Percentiles rank a stretch among this genome's conserved stretches.
These are phyloP conservation scores for Calonectria pauciramosa DNA, from an alignment of 2,329 filamentous ascomycete species.

Conservation along the genomic window DNA sequence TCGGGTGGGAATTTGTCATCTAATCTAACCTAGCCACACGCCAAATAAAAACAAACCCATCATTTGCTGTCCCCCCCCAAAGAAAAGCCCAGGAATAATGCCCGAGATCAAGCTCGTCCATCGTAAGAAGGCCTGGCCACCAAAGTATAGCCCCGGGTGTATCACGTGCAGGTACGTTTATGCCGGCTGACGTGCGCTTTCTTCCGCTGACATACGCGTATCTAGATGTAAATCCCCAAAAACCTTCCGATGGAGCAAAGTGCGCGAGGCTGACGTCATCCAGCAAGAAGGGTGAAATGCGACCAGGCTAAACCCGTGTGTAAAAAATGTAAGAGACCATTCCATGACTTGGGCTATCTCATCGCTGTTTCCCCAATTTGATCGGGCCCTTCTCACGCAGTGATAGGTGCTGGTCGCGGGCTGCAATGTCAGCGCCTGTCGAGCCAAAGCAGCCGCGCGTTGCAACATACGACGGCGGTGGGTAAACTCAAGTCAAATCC, in stretches of 20 bases:
- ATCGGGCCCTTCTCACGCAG: too few species aligned
- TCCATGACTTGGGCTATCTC: not conserved
- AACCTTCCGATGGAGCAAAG: not conserved
- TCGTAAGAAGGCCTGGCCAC: not conserved
- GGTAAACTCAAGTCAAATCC: not conserved
- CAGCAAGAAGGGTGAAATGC: not conserved
- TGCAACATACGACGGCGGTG: not conserved
- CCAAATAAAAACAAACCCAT: not conserved
- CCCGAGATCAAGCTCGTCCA: not conserved
- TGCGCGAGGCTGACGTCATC: not conserved
- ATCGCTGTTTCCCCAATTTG: too few species aligned
- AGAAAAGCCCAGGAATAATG: not conserved
- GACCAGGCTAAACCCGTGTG: not conserved
- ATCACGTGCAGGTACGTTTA: not conserved
- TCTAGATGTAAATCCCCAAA: not conserved
- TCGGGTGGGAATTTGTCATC: not conserved
- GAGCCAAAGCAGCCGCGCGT: too few species aligned
- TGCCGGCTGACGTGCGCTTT: not conserved
- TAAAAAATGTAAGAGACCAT: not conserved
- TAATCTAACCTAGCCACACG: not conserved
- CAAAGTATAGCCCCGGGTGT: not conserved
- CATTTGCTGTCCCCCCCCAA: not conserved
- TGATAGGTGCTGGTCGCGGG: not conserved
- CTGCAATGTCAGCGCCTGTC: not conserved
- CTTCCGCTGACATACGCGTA: not conserved